phyloP scores from a whole-genome alignment of 306 rosid genomes.

The Arachis stenosperma region DNA sequence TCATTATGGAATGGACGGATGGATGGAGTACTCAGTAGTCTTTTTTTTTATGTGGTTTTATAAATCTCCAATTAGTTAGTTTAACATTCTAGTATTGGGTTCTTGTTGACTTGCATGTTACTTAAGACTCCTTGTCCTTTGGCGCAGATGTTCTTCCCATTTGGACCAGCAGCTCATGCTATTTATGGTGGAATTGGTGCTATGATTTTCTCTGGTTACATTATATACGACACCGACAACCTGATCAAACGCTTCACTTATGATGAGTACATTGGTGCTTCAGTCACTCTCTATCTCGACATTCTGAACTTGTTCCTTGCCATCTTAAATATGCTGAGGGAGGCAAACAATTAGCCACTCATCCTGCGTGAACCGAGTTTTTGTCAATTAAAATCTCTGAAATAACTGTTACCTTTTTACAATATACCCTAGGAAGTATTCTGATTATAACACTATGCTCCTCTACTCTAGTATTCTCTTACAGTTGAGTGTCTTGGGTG shows the following conservation, averaged over 20 bases:
- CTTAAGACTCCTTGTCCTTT: slow-evolving; percentile 23
- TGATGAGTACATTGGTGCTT: slow-evolving; percentile 92
- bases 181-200: slow-evolving; percentile 78
- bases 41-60: background rate
- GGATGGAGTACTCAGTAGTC: background rate
- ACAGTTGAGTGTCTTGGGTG: slow-evolving; percentile 34
- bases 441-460: slow-evolving; percentile 32
- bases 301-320: slow-evolving; percentile 85
- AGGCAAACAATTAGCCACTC: slow-evolving; percentile 59
- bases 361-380: background rate
- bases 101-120: slow-evolving; percentile 20
- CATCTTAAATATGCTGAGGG: slow-evolving; percentile 84
- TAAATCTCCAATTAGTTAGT: background rate
- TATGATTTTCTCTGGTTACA: slow-evolving; percentile 79
- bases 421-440: slow-evolving; percentile 30
- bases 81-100: background rate
- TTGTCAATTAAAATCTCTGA: slow-evolving; percentile 18
- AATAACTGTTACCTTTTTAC: slow-evolving; percentile 31
- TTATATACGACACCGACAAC: slow-evolving; percentile 84
- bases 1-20: too few species aligned
- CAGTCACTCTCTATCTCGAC: slow-evolving; percentile 86
- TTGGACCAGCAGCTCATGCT: slow-evolving; percentile 74
- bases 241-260: slow-evolving; percentile 89
- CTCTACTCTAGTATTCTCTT: slow-evolving; percentile 32
- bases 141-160: slow-evolving; percentile 84